These are phyloP conservation scores for Cutaneotrichosporon sp. DNA, from an alignment of 1,284 basidiomycete species.

Conservation along the genomic window DNA sequence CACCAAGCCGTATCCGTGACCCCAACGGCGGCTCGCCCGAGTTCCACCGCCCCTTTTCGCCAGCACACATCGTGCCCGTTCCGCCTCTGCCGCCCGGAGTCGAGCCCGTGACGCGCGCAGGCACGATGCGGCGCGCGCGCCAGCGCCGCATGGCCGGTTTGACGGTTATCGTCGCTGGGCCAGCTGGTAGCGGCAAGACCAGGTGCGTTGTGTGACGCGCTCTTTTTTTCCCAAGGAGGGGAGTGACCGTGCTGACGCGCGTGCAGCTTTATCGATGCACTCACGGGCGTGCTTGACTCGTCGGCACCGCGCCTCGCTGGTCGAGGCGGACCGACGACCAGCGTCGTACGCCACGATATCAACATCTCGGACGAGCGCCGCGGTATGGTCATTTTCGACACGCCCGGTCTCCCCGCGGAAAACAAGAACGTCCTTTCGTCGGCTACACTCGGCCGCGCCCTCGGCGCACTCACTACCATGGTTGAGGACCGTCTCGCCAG, in stretches of 20 bases:
- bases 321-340: slow-evolving; percentile 8
- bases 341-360: slow-evolving; percentile 11
- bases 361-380: slow-evolving; percentile 8
- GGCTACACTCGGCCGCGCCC: slow-evolving; percentile 20
- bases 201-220: slow-evolving; percentile 27
- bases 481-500: slow-evolving; percentile 37
- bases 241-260: neutral
- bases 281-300: slow-evolving; percentile 15
- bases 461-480: slow-evolving; percentile 29
- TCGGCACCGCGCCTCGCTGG: neutral
- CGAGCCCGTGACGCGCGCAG: neutral
- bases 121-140: slow-evolving; percentile 4
- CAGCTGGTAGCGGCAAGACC: slow-evolving; percentile 37
- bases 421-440: neutral
- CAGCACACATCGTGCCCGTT: slow-evolving; percentile 19
- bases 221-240: too few relatives aligned
- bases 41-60: slow-evolving; percentile 37
- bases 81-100: neutral
- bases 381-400: slow-evolving; percentile 28
- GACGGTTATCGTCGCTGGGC: slow-evolving; percentile 39
- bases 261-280: slow-evolving; percentile 16
- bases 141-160: slow-evolving; percentile 23
- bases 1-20: slow-evolving; percentile 7
- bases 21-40: slow-evolving; percentile 12
- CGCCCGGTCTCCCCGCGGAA: slow-evolving; percentile 31